Conservation (phyloP, 208 protist species). For the Wallacemonas sp. region DNA sequence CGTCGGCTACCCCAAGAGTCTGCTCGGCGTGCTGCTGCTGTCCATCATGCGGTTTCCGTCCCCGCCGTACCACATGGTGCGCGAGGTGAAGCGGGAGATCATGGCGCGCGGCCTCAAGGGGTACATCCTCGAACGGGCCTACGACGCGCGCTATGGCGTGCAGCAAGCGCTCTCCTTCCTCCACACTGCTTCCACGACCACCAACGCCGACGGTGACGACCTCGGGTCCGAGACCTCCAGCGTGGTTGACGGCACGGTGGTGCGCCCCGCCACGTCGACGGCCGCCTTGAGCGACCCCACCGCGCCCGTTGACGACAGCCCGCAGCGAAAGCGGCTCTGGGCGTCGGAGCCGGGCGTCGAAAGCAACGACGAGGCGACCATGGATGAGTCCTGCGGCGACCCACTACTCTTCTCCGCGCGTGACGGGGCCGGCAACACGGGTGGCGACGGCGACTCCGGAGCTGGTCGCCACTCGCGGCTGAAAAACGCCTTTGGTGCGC, state of each 20-base stretch:
- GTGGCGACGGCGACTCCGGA: neutral
- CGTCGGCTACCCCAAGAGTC: constrained; percentile 43
- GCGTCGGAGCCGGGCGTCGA: neutral
- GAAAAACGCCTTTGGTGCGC: neutral
- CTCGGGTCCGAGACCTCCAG: neutral
- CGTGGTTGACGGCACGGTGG: constrained; percentile 8
- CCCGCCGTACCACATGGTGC: constrained; percentile 32
- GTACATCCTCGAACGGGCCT: constrained; percentile 30
- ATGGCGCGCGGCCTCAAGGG: constrained; percentile 39
- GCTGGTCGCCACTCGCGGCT: neutral
- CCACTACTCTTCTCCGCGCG: constrained; percentile 1
- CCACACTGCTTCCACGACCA: constrained; percentile 3
- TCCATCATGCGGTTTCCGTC: constrained; percentile 38
- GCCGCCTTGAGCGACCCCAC: neutral
- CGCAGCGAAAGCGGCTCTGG: neutral
- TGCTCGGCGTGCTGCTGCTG: constrained; percentile 43
- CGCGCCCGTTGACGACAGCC: neutral
- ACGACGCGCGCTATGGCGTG: constrained; percentile 40
- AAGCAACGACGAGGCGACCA: neutral
- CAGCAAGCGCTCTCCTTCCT: constrained; percentile 24
- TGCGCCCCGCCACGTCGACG: neutral
- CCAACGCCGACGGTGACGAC: constrained; percentile 12
- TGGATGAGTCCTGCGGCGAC: neutral
- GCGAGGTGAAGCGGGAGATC: constrained; percentile 52
- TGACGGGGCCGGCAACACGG: neutral